These are phyloP conservation scores for Phellopilus nigrolimitatus DNA, from an alignment of 1,284 basidiomycete genomes.

Conservation along the genomic window DNA sequence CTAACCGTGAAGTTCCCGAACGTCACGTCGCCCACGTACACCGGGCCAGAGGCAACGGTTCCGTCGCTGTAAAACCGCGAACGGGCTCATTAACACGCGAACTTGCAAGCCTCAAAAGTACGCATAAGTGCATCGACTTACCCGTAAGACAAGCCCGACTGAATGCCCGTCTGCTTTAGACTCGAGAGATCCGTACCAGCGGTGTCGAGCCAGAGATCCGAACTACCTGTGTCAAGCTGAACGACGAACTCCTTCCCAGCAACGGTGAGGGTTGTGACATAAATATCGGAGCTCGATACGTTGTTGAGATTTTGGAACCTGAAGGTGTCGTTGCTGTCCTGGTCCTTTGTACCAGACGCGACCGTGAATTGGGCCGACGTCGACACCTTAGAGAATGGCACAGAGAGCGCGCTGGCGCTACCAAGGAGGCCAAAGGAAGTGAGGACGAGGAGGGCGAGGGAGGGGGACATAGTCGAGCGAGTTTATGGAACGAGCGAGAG, in stretches of 20 bases:
- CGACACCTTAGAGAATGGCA: constrained; percentile 1
- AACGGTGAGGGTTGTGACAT: constrained; percentile 13
- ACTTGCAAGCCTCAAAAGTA: neutral
- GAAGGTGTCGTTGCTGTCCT: constrained; percentile 15
- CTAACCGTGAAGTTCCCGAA: constrained; percentile 17
- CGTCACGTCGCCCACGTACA: constrained; percentile 15
- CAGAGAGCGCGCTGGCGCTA: neutral
- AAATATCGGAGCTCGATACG: constrained; percentile 15
- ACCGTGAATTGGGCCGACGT: neutral
- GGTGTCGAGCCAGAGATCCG: constrained; percentile 20
- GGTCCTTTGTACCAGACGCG: constrained; percentile 1
- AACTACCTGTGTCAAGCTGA: constrained; percentile 21
- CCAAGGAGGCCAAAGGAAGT: neutral
- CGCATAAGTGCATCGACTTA: constrained; percentile 4
- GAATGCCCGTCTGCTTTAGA: constrained; percentile 8
- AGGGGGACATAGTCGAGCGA: no score
- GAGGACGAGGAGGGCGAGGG: neutral
- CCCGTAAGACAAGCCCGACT: constrained; percentile 18
- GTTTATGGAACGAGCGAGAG: no score
- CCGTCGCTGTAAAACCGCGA: constrained; percentile 9
- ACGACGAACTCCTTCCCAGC: constrained; percentile 14
- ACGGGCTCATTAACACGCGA: neutral
- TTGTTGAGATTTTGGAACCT: constrained; percentile 14
- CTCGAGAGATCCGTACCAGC: neutral
- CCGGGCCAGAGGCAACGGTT: constrained; percentile 13